Conservation (phyloP, 192 early-diverging fungal genomes). For the Dimargaris cristalligena region DNA sequence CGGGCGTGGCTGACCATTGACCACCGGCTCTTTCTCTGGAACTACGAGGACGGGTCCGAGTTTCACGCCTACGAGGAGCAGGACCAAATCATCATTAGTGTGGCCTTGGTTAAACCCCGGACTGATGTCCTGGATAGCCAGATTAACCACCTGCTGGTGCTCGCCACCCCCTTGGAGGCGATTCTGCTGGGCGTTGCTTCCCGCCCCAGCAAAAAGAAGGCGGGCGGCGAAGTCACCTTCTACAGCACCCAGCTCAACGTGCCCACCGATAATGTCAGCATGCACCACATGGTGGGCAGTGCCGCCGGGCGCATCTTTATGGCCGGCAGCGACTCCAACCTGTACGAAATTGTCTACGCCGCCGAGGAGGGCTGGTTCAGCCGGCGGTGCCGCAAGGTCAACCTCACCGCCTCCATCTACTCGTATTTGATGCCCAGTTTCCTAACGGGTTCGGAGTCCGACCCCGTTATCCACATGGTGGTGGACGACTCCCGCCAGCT, state of each 20-base stretch:
- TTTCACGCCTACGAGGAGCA: constrained; percentile 69
- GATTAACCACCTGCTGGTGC: constrained; percentile 65
- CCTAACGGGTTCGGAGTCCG: constrained; percentile 22
- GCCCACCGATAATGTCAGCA: constrained; percentile 61
- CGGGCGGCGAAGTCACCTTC: constrained; percentile 42
- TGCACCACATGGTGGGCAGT: constrained; percentile 65
- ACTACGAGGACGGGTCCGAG: constrained; percentile 61
- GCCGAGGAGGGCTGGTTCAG: constrained; percentile 77
- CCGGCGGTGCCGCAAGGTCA: constrained; percentile 52
- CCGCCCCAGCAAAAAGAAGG: constrained; percentile 11
- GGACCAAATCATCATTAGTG: constrained; percentile 75
- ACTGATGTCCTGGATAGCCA: constrained; percentile 65
- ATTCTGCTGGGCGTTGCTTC: constrained; percentile 59
- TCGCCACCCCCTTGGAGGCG: constrained; percentile 76
- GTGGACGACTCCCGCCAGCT: constrained; percentile 47
- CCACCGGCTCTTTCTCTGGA: constrained; percentile 78
- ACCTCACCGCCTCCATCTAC: constrained; percentile 44
- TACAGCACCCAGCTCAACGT: constrained; percentile 66
- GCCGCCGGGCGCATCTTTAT: constrained; percentile 74
- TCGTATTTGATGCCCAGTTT: constrained; percentile 60
- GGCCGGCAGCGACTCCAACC: constrained; percentile 66
- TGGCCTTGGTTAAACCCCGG: constrained; percentile 61
- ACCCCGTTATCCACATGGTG: constrained; percentile 43
- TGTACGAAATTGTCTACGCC: constrained; percentile 84
- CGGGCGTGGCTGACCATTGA: constrained; percentile 88